Evolutionary conservation across 2,329 filamentous ascomycete species (phyloP), one percentile per base, ranked within the genome.

Genomic region (Cryphonectria parasitica): DNA sequence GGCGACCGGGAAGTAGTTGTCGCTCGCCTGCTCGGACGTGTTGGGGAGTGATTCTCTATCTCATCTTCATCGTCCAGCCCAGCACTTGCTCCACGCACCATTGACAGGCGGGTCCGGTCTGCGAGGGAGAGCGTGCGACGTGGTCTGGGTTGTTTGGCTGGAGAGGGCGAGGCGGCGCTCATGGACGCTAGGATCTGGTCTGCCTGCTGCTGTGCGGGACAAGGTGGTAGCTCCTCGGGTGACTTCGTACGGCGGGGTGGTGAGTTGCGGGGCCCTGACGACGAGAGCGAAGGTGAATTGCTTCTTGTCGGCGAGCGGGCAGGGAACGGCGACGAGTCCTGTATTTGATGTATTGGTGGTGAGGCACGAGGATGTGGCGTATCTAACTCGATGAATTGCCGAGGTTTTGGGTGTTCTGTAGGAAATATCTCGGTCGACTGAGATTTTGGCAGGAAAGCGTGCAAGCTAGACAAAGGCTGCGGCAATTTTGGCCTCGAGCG

Each of bases 91-190:
- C 88, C 83, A 3, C 89, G 85, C 0, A 90, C 89, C 90, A 97
- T 95, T 25, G 93, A 94, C 68, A 94, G 85, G 25, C 92, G 89
- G 0, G 95, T 97, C 64, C 94, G 91, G 77, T 97, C 94, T 4
- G 91, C 87, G 0, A 96, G 85, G 0, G 91, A 90, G 11, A 91
- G 80, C 0, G 85, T 86, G 66, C 88, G 88, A 0, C 88, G 83
- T 0, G 82, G 80, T 70, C 83, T 86, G 2, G 74, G 52, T 19
- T 77, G 78, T 74, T 89, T 90, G 60, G 81, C 77, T 0, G 89
- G 89, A 0, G 89, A 90, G 0, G 88, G 88, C 1, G 88, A 89
- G 0, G 83, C 82, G 62, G 83, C 83, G 34, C 84, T 80, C 77
- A 90, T 86, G 0, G 85, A 87, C 17, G 84, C 83, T 5, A 90